A percentile compares a stretch with the other conserved stretches of the same genome.
These are phyloP conservation scores for Fraxinus albicans DNA, from an alignment of 305 asterid species.

Conservation along the genomic window DNA sequence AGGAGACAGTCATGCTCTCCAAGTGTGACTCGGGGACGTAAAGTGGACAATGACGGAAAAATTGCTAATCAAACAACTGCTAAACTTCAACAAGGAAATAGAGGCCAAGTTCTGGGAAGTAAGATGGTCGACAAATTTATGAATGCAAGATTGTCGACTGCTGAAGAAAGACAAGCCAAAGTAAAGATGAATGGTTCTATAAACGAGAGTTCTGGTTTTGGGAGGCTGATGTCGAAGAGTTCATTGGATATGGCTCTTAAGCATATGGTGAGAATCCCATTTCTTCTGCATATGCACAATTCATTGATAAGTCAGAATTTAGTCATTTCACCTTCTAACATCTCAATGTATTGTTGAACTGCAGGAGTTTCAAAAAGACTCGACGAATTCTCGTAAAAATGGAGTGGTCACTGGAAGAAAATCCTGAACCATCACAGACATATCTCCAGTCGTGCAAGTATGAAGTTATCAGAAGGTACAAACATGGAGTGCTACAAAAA, in stretches of 20 bases:
- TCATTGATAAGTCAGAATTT: not conserved
- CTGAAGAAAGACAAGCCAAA: conserved; percentile 32
- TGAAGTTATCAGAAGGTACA: not conserved
- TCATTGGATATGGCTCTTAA: conserved; percentile 51
- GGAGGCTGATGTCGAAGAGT: conserved; percentile 51
- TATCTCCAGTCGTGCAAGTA: not conserved
- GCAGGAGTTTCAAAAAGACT: conserved; percentile 37
- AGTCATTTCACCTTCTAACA: not conserved
- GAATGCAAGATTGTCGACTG: conserved; percentile 49
- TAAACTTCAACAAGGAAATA: conserved; percentile 26
- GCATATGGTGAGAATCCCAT: conserved; percentile 33
- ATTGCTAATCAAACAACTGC: not conserved
- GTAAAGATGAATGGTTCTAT: conserved; percentile 41
- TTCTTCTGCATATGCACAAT: not conserved
- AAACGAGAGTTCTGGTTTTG: conserved; percentile 56
- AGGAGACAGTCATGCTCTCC: conserved; percentile 61
- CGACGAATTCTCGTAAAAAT: conserved; percentile 21
- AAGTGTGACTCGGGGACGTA: conserved; percentile 48
- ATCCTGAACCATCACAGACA: conserved; percentile 16
- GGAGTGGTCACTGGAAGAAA: conserved; percentile 32
- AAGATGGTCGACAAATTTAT: conserved; percentile 71
- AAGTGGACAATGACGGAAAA: conserved; percentile 32
- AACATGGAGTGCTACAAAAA: not conserved
- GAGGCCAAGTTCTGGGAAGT: conserved; percentile 62
- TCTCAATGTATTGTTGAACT: not conserved